Evolutionary conservation across 768 basidiomycete species (phyloP).

Genomic region (Russula sp.): DNA sequence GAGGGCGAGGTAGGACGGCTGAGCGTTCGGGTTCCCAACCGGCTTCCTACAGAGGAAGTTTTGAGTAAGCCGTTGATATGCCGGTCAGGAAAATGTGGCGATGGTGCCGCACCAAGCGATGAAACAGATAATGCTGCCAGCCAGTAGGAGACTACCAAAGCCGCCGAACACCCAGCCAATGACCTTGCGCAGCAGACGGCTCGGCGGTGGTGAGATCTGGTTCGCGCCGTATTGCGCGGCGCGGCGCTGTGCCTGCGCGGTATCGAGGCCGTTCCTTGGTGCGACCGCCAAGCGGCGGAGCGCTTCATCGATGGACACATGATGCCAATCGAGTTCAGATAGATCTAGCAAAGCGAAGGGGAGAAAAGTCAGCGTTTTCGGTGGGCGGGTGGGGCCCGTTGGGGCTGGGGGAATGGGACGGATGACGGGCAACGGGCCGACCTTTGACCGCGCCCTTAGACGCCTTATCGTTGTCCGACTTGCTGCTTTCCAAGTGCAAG

Average conservation of each 20-base stretch:
- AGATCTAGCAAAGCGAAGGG: neutral
- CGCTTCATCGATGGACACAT: conserved; percentile 14
- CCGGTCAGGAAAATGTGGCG: neutral
- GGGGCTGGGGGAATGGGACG: too few species aligned
- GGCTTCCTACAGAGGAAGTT: conserved; percentile 39
- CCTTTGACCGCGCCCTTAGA: conserved; percentile 12
- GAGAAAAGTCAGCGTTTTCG: too few species aligned
- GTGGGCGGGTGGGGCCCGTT: neutral
- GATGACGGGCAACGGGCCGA: neutral
- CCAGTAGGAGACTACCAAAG: conserved; percentile 38
- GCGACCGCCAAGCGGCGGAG: conserved; percentile 33
- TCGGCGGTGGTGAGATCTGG: conserved; percentile 41
- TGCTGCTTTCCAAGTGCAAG: conserved; percentile 11
- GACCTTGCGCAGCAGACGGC: conserved; percentile 37
- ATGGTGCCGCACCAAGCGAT: conserved; percentile 35
- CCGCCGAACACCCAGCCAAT: conserved; percentile 49
- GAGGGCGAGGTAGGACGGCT: conserved; percentile 50
- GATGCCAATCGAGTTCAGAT: conserved; percentile 17
- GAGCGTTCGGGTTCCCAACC: conserved; percentile 47
- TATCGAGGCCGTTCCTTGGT: conserved; percentile 41
- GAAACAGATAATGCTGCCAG: conserved; percentile 47
- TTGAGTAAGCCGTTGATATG: neutral
- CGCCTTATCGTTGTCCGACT: neutral
- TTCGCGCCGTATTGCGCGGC: conserved; percentile 42
- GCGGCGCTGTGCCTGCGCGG: conserved; percentile 40